Conservation (phyloP, 2,329 filamentous ascomycete genomes). For the Scleromitrula shiraiana region DNA sequence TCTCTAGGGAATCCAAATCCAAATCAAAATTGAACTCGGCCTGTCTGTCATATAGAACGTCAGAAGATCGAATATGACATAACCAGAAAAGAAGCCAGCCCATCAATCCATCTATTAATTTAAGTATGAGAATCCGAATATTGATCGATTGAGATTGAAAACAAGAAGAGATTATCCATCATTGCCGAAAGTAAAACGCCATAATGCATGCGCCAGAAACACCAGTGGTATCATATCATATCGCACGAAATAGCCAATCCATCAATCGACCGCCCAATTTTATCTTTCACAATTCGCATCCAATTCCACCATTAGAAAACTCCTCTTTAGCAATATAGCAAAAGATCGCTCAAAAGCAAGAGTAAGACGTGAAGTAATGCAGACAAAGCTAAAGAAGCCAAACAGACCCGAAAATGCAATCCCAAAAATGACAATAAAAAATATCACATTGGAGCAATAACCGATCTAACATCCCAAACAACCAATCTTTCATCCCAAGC, state of each 20-base stretch:
- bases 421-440: not conserved
- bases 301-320: constrained; percentile 1
- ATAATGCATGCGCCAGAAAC: not conserved
- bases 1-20: no score
- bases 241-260: not conserved
- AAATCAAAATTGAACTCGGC: no score
- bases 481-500: constrained; percentile 91
- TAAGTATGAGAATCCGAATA: not conserved
- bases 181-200: no score
- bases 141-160: no score
- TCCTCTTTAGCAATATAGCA: no score
- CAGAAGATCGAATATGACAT: no score
- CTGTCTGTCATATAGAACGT: no score
- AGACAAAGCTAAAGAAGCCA: not conserved
- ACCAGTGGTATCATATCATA: not conserved
- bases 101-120: not conserved
- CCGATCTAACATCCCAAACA: constrained; percentile 78
- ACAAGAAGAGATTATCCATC: not conserved
- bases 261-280: no score
- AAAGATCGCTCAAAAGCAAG: no score
- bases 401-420: not conserved
- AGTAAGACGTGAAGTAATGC: no score
- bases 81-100: no score
- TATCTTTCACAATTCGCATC: no score
- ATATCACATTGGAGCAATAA: constrained; percentile 38